Conservation (phyloP, 1,139 yeast genomes). For the Kodamaea suecica region DNA sequence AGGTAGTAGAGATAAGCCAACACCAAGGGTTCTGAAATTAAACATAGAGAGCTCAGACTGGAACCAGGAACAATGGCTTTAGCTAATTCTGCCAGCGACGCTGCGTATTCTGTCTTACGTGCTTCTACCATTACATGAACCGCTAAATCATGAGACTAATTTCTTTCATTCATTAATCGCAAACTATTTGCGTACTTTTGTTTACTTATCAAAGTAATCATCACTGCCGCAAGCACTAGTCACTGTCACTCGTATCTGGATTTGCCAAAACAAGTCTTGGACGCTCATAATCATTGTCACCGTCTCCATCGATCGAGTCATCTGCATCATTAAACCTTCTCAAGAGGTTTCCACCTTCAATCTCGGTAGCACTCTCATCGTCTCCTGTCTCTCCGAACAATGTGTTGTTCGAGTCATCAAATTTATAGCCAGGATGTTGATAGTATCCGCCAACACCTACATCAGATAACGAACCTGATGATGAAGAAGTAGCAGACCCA, state of each 20-base stretch:
- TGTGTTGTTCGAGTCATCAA: conserved; percentile 21
- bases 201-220: no score
- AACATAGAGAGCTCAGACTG: no score
- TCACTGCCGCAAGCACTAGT: conserved; percentile 13
- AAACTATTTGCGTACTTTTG: no score
- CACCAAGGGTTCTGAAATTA: no score
- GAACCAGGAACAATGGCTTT: no score
- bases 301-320: conserved; percentile 14
- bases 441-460: conserved; percentile 36
- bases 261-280: conserved; percentile 64
- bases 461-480: conserved; percentile 24
- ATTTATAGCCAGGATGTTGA: conserved; percentile 43
- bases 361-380: conserved; percentile 16
- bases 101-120: no score
- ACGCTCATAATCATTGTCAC: conserved; percentile 27
- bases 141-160: no score
- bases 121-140: no score
- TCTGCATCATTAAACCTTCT: conserved; percentile 12
- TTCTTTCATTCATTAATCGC: no score
- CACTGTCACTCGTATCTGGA: conserved; percentile 50
- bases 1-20: no score
- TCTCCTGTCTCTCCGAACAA: conserved; percentile 12
- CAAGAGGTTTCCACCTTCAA: conserved; percentile 11
- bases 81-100: no score
- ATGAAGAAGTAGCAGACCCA: conserved; percentile 21